These are phyloP conservation scores for Podospora didyma DNA, from an alignment of 495 filamentous ascomycete species.

Conservation along the genomic window DNA sequence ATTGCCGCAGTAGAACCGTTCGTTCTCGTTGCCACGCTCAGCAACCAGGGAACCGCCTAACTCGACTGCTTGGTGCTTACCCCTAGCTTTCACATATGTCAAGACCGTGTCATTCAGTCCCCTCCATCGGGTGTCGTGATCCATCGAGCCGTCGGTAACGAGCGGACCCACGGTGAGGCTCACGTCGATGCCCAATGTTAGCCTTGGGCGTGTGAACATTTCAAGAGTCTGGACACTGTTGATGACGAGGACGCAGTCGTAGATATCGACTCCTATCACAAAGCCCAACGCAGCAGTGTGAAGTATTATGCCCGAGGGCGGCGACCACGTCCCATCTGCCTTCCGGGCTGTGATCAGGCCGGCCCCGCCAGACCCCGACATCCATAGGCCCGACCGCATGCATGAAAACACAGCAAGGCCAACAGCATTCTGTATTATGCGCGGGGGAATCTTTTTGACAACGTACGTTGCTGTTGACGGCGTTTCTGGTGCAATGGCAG, in stretches of 20 bases:
- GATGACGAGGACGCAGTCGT: slow-evolving; percentile 88
- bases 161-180: slow-evolving; percentile 75
- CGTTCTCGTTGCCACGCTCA: slow-evolving; percentile 86
- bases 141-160: slow-evolving; percentile 67
- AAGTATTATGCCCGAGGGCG: slow-evolving; percentile 80
- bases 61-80: slow-evolving; percentile 76
- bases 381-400: slow-evolving; percentile 88
- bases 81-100: slow-evolving; percentile 84
- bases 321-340: slow-evolving; percentile 82
- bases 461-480: slow-evolving; percentile 43
- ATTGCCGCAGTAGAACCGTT: slow-evolving; percentile 72
- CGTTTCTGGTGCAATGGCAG: slow-evolving; percentile 21
- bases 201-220: slow-evolving; percentile 70
- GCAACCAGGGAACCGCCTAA: slow-evolving; percentile 81
- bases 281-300: slow-evolving; percentile 88
- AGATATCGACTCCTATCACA: slow-evolving; percentile 84
- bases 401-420: slow-evolving; percentile 89
- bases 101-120: slow-evolving; percentile 63
- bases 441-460: slow-evolving; percentile 75
- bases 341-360: slow-evolving; percentile 77
- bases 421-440: slow-evolving; percentile 80
- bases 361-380: slow-evolving; percentile 81
- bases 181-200: slow-evolving; percentile 75
- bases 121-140: slow-evolving; percentile 65
- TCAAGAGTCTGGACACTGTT: slow-evolving; percentile 78